Percentiles rank a stretch among this genome's conserved stretches.
phyloP scores from a whole-genome alignment of 139 green algal species.

The Asterochloris sp. region DNA sequence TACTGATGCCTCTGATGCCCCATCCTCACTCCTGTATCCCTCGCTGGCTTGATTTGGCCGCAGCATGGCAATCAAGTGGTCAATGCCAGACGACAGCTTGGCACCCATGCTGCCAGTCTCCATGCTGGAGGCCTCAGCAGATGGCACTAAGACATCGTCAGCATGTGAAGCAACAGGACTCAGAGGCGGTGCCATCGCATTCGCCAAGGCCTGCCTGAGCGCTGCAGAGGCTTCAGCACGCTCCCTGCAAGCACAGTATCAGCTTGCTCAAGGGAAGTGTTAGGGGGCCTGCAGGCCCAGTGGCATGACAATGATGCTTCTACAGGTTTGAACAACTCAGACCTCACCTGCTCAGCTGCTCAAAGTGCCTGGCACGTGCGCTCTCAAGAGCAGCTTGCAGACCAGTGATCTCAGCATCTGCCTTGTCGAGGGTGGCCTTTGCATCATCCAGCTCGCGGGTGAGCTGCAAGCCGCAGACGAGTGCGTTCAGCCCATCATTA shows the following conservation, averaged over 20 bases:
- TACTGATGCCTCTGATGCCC: too few species aligned
- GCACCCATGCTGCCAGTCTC: background rate
- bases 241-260: slow-evolving; percentile 29
- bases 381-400: slow-evolving; percentile 28
- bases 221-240: slow-evolving; percentile 34
- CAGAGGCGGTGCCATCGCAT: background rate
- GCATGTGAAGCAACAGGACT: too few species aligned
- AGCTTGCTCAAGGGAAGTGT: background rate
- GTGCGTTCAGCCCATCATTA: background rate
- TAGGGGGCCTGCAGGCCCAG: background rate
- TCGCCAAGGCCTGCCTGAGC: slow-evolving; percentile 19
- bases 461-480: background rate
- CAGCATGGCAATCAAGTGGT: slow-evolving; percentile 1
- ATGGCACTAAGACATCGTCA: background rate
- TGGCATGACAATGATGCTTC: too few species aligned
- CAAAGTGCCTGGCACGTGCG: slow-evolving; percentile 32
- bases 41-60: too few species aligned
- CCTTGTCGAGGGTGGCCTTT: background rate
- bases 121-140: background rate
- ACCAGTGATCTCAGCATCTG: slow-evolving; percentile 39
- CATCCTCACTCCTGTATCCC: too few species aligned
- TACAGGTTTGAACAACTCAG: too few species aligned
- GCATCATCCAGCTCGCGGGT: slow-evolving; percentile 31
- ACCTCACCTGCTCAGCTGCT: slow-evolving; percentile 47
- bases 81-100: slow-evolving; percentile 3